These are phyloP conservation scores for Tricladium varicosporioides DNA, from an alignment of 2,329 filamentous ascomycete species.

Conservation along the genomic window DNA sequence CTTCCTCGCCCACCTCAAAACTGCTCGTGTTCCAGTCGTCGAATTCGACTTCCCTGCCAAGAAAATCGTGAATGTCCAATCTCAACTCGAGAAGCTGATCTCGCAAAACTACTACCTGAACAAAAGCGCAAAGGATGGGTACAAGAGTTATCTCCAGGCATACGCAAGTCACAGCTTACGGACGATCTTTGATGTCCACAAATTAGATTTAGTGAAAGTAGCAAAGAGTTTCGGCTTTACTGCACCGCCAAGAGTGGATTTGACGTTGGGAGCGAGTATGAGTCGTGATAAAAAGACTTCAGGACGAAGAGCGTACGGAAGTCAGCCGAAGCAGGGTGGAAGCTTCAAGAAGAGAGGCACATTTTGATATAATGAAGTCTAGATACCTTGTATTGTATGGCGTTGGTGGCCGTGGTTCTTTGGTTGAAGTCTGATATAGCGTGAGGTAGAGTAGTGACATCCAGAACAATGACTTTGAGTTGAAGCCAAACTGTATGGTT, in stretches of 20 bases:
- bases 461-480: too few relatives aligned
- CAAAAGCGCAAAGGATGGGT: conserved; percentile 76
- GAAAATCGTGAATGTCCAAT: conserved; percentile 88
- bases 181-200: conserved; percentile 81
- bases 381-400: conserved; percentile 7
- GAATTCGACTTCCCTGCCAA: conserved; percentile 94
- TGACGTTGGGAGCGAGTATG: conserved; percentile 75
- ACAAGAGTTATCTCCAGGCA: conserved; percentile 88
- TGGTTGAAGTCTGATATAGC: neutral
- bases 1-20: conserved; percentile 88
- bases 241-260: conserved; percentile 74
- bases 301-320: conserved; percentile 70
- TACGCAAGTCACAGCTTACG: conserved; percentile 85
- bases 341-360: conserved; percentile 34
- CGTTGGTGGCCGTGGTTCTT: neutral
- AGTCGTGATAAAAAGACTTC: conserved; percentile 67
- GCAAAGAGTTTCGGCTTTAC: conserved; percentile 82
- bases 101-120: conserved; percentile 96
- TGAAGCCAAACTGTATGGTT: too few relatives aligned
- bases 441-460: neutral
- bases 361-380: conserved; percentile 12
- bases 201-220: conserved; percentile 78
- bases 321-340: conserved; percentile 64
- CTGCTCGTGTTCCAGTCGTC: conserved; percentile 86
- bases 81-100: conserved; percentile 92